phyloP scores from a whole-genome alignment of 305 asterid species.

The Fraxinus sp. region DNA sequence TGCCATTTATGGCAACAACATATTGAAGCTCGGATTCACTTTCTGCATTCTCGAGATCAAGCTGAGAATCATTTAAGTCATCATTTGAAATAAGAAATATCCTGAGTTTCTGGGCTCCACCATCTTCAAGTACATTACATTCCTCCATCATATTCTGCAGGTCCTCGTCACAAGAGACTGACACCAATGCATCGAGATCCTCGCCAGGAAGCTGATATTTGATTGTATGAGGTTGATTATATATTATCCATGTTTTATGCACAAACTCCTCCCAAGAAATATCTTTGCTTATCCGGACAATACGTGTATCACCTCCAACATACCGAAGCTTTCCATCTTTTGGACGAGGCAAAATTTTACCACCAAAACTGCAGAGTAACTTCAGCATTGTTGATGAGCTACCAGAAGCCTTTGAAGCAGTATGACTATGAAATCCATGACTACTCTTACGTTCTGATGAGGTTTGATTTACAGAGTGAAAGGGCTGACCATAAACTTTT shows the following conservation, averaged over 20 bases:
- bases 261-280: conserved; percentile 68
- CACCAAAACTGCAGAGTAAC: conserved; percentile 88
- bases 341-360: conserved; percentile 85
- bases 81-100: conserved; percentile 63
- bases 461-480: conserved; percentile 39
- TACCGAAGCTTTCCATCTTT: conserved; percentile 87
- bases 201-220: conserved; percentile 98
- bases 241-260: conserved; percentile 56
- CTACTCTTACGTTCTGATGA: conserved; percentile 39
- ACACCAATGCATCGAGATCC: conserved; percentile 89
- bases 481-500: conserved; percentile 38
- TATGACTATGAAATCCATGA: conserved; percentile 39
- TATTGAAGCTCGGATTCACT: conserved; percentile 73
- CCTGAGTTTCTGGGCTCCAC: conserved; percentile 73
- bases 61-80: conserved; percentile 72
- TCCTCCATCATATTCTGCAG: conserved; percentile 88
- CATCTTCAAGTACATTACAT: conserved; percentile 53
- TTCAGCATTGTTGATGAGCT: conserved; percentile 53
- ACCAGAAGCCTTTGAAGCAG: conserved; percentile 45
- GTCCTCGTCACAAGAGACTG: conserved; percentile 86
- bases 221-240: conserved; percentile 51
- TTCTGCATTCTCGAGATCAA: conserved; percentile 52
- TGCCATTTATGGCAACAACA: conserved; percentile 76
- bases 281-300: conserved; percentile 64
- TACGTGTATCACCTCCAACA: conserved; percentile 89